Evolutionary conservation across 208 protist genomes (phyloP).

Genomic region (Trypanosoma congolense): DNA sequence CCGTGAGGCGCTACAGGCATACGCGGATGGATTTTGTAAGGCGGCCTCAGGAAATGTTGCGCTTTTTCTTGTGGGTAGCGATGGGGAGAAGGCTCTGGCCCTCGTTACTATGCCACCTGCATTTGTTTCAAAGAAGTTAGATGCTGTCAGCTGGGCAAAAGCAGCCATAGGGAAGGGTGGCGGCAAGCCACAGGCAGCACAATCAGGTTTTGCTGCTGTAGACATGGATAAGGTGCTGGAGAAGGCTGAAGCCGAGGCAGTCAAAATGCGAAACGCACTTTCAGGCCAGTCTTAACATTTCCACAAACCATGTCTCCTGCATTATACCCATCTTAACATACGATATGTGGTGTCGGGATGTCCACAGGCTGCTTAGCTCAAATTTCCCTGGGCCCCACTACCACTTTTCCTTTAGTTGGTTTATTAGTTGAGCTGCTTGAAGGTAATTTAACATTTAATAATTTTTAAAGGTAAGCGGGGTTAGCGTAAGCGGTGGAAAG

Average conservation of each 20-base stretch:
- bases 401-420: no score
- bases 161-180: slow-evolving; percentile 83
- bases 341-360: no score
- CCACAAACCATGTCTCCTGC: not conserved
- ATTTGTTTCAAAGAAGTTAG: slow-evolving; percentile 75
- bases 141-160: slow-evolving; percentile 83
- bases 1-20: slow-evolving; percentile 80
- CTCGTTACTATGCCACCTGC: slow-evolving; percentile 59
- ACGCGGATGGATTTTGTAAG: slow-evolving; percentile 63
- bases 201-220: slow-evolving; percentile 68
- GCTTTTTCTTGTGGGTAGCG: slow-evolving; percentile 69
- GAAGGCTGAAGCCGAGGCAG: slow-evolving; percentile 59
- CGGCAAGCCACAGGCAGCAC: slow-evolving; percentile 84
- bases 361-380: no score
- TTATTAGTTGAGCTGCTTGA: no score
- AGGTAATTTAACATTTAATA: no score
- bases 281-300: not conserved
- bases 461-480: no score
- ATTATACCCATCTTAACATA: no score
- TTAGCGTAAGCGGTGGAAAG: no score
- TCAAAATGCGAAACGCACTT: slow-evolving; percentile 53
- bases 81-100: slow-evolving; percentile 67
- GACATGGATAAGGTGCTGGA: slow-evolving; percentile 33
- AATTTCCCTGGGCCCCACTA: no score
- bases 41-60: slow-evolving; percentile 55